Percentiles rank a stretch among this genome's conserved stretches.
These are phyloP conservation scores for Phytophthora cactorum DNA, from an alignment of 352 stramenopile species.

Conservation along the genomic window DNA sequence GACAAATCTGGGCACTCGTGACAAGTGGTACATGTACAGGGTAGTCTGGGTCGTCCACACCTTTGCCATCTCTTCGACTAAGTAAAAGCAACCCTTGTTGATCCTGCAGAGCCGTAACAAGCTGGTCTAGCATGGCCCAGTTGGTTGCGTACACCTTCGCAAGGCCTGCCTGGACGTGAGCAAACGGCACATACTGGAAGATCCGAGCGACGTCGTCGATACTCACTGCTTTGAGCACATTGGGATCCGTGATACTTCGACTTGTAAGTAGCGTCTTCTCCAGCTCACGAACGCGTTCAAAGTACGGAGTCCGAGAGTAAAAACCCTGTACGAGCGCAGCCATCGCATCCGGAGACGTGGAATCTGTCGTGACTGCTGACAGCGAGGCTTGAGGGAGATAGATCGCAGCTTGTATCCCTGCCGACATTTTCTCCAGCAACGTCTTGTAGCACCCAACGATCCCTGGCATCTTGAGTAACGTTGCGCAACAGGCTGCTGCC, in stretches of 20 bases:
- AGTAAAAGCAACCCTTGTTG: slow-evolving; percentile 28
- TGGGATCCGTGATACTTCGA: slow-evolving; percentile 49
- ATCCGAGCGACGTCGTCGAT: slow-evolving; percentile 54
- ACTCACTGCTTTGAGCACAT: slow-evolving; percentile 45
- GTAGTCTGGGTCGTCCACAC: slow-evolving; percentile 49
- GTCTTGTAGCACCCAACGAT: slow-evolving; percentile 75
- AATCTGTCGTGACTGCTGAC: neutral
- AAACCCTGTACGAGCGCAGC: slow-evolving; percentile 56
- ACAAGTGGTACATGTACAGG: slow-evolving; percentile 60
- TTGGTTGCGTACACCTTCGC: slow-evolving; percentile 24
- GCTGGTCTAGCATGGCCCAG: slow-evolving; percentile 29
- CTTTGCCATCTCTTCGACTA: slow-evolving; percentile 1
- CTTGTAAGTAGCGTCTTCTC: slow-evolving; percentile 49
- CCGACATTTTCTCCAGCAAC: slow-evolving; percentile 71
- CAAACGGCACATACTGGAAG: slow-evolving; percentile 53
- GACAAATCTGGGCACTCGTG: slow-evolving; percentile 73
- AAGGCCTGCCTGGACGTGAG: slow-evolving; percentile 38
- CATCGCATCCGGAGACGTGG: slow-evolving; percentile 42
- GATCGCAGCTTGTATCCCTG: slow-evolving; percentile 62
- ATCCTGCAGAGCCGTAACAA: slow-evolving; percentile 28
- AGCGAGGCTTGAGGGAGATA: slow-evolving; percentile 43
- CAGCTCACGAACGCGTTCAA: slow-evolving; percentile 62
- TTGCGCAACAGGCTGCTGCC: slow-evolving; percentile 76
- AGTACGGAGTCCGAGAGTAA: slow-evolving; percentile 73
- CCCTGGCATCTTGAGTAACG: slow-evolving; percentile 79